Base-by-base conservation (phyloP, 2,329 filamentous ascomycete genomes). In the Ascochyta pisi region DNA sequence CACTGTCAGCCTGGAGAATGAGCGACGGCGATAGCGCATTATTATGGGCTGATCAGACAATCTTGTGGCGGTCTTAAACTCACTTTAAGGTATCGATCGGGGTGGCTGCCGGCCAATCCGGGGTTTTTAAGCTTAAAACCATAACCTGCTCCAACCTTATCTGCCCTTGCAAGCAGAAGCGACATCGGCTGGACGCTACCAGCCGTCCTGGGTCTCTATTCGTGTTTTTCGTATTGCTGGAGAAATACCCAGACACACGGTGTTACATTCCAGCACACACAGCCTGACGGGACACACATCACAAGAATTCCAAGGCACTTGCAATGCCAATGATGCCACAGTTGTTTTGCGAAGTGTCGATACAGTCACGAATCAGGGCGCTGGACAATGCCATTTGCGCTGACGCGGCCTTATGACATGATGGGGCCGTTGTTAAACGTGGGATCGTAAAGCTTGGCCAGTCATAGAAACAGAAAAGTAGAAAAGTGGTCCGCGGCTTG, bases 61-160 rank as follows among this genome's bases (percentile, higher is more conserved):
- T 54, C 16, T 27, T 44, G 60, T 58, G 60, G 57, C 61, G 55
- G 45, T 54, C 50, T 58, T 54, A 34, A 43, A 47, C 47, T 47
- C 26, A 48, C 41, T 31, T 44, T 37, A 42, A 48, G 44, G 41
- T 46, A 42, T 48, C 37, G 44, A 54, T 48, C 49, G 39, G 49
- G 34, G 46, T 47, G 46, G 49, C 44, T 55, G 50, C 47, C 54
- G 58, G 58, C 54, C 56, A 54, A 60, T 58, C 64, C 59, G 54
- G 66, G 67, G 62, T 52, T 57, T 71, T 50, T 73, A 73, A 71
- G 70, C 70, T 73, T 73, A 73, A 73, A 73, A 69, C 69, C 68
- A 73, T 73, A 72, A 73, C 63, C 67, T 67, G 65, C 61, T 65
- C 55, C 65, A 74, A 71, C 68, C 69, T 74, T 73, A 74, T 72